Base-by-base conservation (phyloP, 2,329 filamentous ascomycete species). In the Ceratocystis diversiconidia region DNA sequence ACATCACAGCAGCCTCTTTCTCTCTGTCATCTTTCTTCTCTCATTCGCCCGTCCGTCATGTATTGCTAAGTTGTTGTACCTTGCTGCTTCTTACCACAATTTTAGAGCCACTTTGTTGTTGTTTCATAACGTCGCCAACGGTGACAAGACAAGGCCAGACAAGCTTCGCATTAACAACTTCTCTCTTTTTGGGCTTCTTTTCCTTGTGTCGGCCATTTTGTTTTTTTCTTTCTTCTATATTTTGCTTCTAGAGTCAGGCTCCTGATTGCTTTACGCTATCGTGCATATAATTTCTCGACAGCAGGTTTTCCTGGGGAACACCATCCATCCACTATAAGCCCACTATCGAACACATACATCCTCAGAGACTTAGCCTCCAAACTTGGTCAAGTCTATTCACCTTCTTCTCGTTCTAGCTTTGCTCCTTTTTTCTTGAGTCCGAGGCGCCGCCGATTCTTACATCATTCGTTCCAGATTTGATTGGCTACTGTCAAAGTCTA, bases 21-120 rank as follows among this genome's bases (percentile, higher is more conserved):
- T 25, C 48, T 8, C n/a, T 52, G 48, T 8, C 28, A 12, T 44
- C 43, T 28, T 30, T 36, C 15, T 19, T 25, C 32, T 30, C 36
- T 12, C 36, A 12, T 43, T 61, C 59, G 43, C 12, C 30, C 43
- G 59, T 22, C 59, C 55, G 55, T 36, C 12, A 61, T 52, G 48
- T 28, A 52, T 52, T 48, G 61, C 17, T 25, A 15, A 62, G 44
- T 28, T 50, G 28, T 5, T 28, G 43, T 46, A 28, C 46, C 55
- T 59, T 59, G 55, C 30, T 59, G 12, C 55, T 36, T 59, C 25
- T n/a, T 36, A 19, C 28, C 32, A 59, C 19, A 19, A 59, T 59
- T 59, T 57, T 59, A 36, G 55, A 59, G 55, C 55, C 12, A 59
- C 25, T 36, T 59, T 59, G 55, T 36, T 59, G 52, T 32, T 59